Base-by-base conservation (phyloP, 768 basidiomycete genomes). In the Multifurca ochricompacta region DNA sequence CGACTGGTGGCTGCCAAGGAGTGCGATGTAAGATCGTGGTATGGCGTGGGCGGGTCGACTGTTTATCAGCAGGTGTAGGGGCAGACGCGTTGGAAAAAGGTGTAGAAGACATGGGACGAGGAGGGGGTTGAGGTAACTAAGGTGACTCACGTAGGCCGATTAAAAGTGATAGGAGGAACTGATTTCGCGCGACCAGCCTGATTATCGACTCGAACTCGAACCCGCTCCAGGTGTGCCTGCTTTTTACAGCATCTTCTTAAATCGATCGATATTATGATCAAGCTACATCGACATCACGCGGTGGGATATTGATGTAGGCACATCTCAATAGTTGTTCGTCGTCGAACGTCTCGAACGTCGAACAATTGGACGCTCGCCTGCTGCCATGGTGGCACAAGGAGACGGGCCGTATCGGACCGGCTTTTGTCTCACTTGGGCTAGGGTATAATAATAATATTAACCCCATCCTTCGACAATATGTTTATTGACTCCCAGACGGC, bases 1-100 rank as follows among this genome's bases (percentile, higher is more conserved):
- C 89, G 11, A 90, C 71, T 13, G 85, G 86, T 9, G 83, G 87
- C 27, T 64, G 74, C 83, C 83, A 88, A 1, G 87, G 82, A 11
- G 83, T 88, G 49, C 90, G 59, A 39, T 67, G 65, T 50, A 71
- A 37, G 49, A 70, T 68, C 2, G 60, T 54, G 3, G 68, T 64
- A 3, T 61, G 56, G 11, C 39, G 37, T 10, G 35, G 32, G 7
- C n/a, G n/a, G n/a, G n/a, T n/a, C n/a, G 18, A 31, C 43, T 21
- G 23, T 46, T 37, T 50, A 35, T 44, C 36, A 19, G 5, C 43
- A 19, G 37, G 23, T 13, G 27, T n/a, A 30, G n/a, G 18, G 16
- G 35, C 28, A n/a, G 27, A 43, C 3, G 14, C 41, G 25, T 49
- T 37, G 18, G 11, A 3, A 23, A 19, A 25, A 23, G 8, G 41